Percentiles rank a stretch among this genome's conserved stretches.
Conservation (phyloP, 495 filamentous ascomycete species). For the Penicillium ochrochloron region DNA sequence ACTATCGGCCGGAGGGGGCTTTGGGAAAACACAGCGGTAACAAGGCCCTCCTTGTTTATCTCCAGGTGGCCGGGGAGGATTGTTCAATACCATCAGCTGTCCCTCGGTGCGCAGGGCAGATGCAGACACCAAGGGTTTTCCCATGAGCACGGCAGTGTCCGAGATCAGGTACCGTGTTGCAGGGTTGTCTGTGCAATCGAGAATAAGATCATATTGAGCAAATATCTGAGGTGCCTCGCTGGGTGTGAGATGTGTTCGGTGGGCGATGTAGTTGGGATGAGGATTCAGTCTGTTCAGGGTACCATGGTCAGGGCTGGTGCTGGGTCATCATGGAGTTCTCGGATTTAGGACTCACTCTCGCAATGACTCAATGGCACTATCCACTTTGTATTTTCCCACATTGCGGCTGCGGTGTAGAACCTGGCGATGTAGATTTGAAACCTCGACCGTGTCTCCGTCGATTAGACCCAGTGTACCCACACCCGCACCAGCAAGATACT, state of each 20-base stretch:
- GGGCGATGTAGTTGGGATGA: conserved; percentile 60
- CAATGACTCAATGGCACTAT: conserved; percentile 73
- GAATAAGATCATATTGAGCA: conserved; percentile 73
- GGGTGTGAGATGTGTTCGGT: conserved; percentile 65
- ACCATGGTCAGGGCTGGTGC: conserved; percentile 2
- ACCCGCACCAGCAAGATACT: conserved; percentile 87
- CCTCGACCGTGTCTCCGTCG: conserved; percentile 86
- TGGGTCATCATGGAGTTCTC: neutral
- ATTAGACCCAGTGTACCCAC: conserved; percentile 82
- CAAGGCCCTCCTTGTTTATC: conserved; percentile 69
- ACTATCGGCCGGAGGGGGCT: conserved; percentile 78
- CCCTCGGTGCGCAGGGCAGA: conserved; percentile 86
- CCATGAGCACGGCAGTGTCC: conserved; percentile 78
- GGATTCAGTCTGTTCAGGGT: conserved; percentile 64
- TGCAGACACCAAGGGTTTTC: conserved; percentile 83
- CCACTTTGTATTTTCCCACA: conserved; percentile 81
- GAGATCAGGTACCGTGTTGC: conserved; percentile 91
- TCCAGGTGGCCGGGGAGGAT: conserved; percentile 53
- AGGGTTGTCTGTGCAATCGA: conserved; percentile 95
- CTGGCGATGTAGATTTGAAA: conserved; percentile 92
- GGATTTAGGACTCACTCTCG: conserved; percentile 52
- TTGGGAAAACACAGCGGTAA: conserved; percentile 91
- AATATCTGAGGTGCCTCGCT: conserved; percentile 68
- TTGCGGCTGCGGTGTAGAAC: conserved; percentile 73
- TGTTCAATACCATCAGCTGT: conserved; percentile 80